Conservation (phyloP, 257 asterid genomes). For the Solanum pinnatisectum region DNA sequence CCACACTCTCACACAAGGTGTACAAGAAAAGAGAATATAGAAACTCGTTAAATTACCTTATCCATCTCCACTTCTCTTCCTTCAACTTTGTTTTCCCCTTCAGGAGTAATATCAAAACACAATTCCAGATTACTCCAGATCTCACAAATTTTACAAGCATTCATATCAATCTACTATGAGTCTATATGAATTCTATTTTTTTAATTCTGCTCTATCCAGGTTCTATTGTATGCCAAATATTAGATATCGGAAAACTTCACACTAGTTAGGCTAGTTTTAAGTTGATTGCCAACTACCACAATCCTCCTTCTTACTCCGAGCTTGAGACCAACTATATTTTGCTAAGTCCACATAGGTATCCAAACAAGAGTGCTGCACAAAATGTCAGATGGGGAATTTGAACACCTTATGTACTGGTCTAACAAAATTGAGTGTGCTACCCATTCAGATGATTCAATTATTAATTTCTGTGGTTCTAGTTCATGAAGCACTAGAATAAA, state of each 20-base stretch:
- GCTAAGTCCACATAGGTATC: background rate
- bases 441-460: background rate
- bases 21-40: background rate
- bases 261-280: background rate
- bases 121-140: background rate
- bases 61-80: background rate
- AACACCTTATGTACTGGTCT: background rate
- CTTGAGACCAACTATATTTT: background rate
- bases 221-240: background rate
- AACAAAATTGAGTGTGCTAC: background rate
- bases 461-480: background rate
- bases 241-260: background rate
- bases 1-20: background rate
- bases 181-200: background rate
- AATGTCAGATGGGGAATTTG: background rate
- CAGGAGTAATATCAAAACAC: background rate
- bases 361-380: background rate
- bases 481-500: background rate
- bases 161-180: background rate
- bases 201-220: background rate
- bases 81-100: background rate
- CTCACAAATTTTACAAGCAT: background rate
- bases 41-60: background rate
- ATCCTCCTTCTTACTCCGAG: background rate
- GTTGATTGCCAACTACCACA: background rate